Evolutionary conservation across 2,329 filamentous ascomycete species (phyloP).

Genomic region (Exophiala alcalophila): DNA sequence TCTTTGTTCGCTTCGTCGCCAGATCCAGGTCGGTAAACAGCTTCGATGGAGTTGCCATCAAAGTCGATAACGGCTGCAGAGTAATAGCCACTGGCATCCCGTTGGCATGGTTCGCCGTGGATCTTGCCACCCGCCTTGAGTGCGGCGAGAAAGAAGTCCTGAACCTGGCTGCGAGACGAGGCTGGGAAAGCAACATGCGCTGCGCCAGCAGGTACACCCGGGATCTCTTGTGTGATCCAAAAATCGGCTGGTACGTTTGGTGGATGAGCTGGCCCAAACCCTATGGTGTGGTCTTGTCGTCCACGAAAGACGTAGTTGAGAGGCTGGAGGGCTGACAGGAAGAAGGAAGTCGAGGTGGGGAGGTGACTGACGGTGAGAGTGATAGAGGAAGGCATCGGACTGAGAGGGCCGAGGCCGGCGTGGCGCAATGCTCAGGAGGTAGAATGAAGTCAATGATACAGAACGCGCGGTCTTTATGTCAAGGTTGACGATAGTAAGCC

Average conservation of each 20-base stretch:
- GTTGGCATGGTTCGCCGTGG: constrained; percentile 55
- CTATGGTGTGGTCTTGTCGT: constrained; percentile 59
- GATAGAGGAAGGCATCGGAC: constrained; percentile 59
- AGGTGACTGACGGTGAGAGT: constrained; percentile 72
- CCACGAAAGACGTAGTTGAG: constrained; percentile 72
- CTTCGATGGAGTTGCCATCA: constrained; percentile 81
- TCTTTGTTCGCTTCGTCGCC: constrained; percentile 49
- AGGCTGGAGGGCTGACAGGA: constrained; percentile 72
- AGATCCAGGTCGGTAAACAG: constrained; percentile 64
- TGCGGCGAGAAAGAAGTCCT: constrained; percentile 68
- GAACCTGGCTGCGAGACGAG: constrained; percentile 61
- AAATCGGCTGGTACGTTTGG: constrained; percentile 56
- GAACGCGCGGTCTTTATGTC: not conserved
- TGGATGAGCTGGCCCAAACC: constrained; percentile 52
- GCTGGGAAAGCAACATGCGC: constrained; percentile 68
- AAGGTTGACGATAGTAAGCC: constrained; percentile 6
- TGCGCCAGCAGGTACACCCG: constrained; percentile 52
- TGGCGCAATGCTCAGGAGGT: constrained; percentile 17
- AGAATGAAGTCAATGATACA: constrained; percentile 23
- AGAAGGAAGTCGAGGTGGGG: constrained; percentile 77
- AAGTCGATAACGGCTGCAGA: constrained; percentile 68
- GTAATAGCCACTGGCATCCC: constrained; percentile 56
- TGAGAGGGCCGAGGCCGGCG: not conserved
- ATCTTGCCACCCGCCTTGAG: constrained; percentile 62
- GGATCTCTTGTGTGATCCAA: constrained; percentile 61